Evolutionary conservation across 345 rosid species (phyloP), one percentile per base, ranked within the genome.

Genomic region (Zanthoxylum bungeanum): DNA sequence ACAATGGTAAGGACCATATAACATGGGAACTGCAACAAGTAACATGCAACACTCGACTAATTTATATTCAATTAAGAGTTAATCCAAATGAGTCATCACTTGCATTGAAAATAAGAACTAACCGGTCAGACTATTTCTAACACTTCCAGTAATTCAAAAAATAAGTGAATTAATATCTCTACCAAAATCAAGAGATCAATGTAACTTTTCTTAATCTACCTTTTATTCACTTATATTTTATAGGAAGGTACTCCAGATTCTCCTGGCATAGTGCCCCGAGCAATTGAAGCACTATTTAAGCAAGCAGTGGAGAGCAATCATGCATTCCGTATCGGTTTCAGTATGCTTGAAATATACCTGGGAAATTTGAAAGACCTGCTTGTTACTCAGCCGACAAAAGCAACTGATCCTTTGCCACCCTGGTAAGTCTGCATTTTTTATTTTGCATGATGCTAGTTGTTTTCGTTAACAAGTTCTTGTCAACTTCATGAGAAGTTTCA

Each of bases 281-380:
- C 87, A 7, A 85, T 92, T 50, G 74, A 84, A 68, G 88, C 84
- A 58, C 63, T 90, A 56, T 79, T 92, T 71, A 81, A 83, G 72
- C 93, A 84, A 77, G 88, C 87, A 21, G 74, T 33, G 60, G 85
- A 78, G 60, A 84, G 87, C 74, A 89, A 85, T 75, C 82, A 86
- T 75, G 60, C 59, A 56, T 83, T 86, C 77, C 68, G 55, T 50
- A 82, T 90, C 76, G 79, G 60, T 11, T 92, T 88, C 78, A 92
- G 97, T 61, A 92, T 92, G 97, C 87, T 92, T 65, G 96, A 92
- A 85, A 85, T 92, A 61, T 92, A 92, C 80, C 60, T 87, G 88
- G 96, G 97, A 68, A 85, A 84, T 79, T 89, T 92, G 70, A 88
- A 75, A 75, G 97, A 92, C 76, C 74, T 92, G 78, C 88, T 92